Evolutionary conservation across 2,329 filamentous ascomycete genomes (phyloP).

Genomic region (Alternaria metachromatica): DNA sequence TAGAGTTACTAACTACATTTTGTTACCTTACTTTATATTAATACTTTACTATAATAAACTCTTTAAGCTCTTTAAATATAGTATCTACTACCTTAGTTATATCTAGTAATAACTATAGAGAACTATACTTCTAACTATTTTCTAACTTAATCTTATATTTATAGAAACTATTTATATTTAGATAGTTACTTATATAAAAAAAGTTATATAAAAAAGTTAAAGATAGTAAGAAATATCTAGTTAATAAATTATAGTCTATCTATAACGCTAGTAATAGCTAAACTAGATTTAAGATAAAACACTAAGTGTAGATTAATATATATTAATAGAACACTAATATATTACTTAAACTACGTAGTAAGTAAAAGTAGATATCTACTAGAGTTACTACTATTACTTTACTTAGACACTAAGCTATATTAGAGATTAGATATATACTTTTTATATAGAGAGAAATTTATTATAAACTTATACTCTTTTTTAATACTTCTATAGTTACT

Average conservation of each 20-base stretch:
- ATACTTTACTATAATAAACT: too few species aligned
- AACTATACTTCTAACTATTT: constrained; percentile 7
- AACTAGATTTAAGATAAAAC: neutral
- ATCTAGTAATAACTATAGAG: constrained; percentile 14
- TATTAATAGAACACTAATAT: neutral
- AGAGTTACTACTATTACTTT: neutral
- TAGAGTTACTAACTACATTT: too few species aligned
- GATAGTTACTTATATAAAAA: neutral
- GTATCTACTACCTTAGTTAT: neutral
- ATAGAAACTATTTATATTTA: neutral
- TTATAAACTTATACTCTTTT: constrained; percentile 6
- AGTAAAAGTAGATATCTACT: neutral
- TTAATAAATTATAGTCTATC: constrained; percentile 6
- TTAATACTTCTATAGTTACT: constrained; percentile 10
- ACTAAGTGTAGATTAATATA: neutral
- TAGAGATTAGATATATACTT: constrained; percentile 6
- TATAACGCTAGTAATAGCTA: neutral
- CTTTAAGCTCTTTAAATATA: neutral
- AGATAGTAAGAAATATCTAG: neutral
- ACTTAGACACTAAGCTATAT: constrained; percentile 4
- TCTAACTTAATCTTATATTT: constrained; percentile 1
- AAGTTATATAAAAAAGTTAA: constrained; percentile 5
- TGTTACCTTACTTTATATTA: too few species aligned
- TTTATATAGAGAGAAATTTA: constrained; percentile 3
- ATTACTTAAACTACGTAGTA: neutral